These are phyloP conservation scores for Corchorus capsularis DNA, from an alignment of 345 rosid species.

Conservation along the genomic window DNA sequence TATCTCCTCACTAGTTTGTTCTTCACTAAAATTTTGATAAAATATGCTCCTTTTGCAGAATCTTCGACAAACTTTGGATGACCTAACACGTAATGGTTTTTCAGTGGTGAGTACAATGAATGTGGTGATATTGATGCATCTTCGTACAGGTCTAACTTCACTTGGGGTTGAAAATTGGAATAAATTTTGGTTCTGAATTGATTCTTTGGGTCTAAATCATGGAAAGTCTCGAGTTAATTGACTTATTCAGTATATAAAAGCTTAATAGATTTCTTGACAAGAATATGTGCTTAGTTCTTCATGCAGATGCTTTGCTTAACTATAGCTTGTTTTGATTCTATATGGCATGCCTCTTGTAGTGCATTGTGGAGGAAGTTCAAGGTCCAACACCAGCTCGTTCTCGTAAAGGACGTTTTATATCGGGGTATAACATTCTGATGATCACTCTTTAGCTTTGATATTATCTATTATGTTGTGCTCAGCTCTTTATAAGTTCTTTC, in stretches of 20 bases:
- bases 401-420: constrained; percentile 92
- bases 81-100: constrained; percentile 76
- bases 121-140: not conserved
- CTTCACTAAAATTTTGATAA: not conserved
- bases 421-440: constrained; percentile 59
- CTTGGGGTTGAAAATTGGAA: not conserved
- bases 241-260: not conserved
- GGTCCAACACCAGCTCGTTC: constrained; percentile 95
- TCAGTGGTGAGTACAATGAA: constrained; percentile 72
- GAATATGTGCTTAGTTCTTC: not conserved
- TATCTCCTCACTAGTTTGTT: constrained; percentile 15
- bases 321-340: not conserved
- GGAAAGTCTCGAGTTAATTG: not conserved
- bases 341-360: constrained; percentile 44
- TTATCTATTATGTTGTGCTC: constrained; percentile 5
- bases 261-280: not conserved
- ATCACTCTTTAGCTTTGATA: not conserved
- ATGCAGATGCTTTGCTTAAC: not conserved
- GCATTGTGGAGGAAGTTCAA: constrained; percentile 98
- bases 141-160: not conserved
- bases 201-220: not conserved
- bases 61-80: constrained; percentile 97
- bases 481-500: not conserved
- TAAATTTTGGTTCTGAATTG: constrained; percentile 7
- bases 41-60: constrained; percentile 57